These are phyloP conservation scores for Singerocomus rubriflavus DNA, from an alignment of 1,284 basidiomycete species.

Conservation along the genomic window DNA sequence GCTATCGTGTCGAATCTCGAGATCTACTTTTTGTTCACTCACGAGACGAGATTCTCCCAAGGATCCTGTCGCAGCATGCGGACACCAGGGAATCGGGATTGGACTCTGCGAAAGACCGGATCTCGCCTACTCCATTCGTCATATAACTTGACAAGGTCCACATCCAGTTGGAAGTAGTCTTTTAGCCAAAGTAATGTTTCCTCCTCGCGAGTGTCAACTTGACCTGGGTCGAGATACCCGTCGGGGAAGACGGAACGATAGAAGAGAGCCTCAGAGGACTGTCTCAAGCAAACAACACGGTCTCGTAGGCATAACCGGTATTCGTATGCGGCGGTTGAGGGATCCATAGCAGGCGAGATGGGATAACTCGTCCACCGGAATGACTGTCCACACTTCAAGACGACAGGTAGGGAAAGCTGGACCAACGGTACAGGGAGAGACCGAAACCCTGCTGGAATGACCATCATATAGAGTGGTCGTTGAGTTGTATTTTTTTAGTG, in stretches of 20 bases:
- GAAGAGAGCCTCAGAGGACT: conserved; percentile 63
- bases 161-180: conserved; percentile 88
- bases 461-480: conserved; percentile 9
- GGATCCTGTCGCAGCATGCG: conserved; percentile 89
- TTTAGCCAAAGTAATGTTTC: conserved; percentile 77
- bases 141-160: conserved; percentile 77
- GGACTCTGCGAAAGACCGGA: conserved; percentile 67
- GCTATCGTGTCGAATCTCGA: conserved; percentile 8
- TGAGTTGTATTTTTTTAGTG: conserved; percentile 10
- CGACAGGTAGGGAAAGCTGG: conserved; percentile 68
- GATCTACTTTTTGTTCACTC: conserved; percentile 35
- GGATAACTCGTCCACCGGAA: conserved; percentile 70
- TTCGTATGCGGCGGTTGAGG: conserved; percentile 45
- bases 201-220: conserved; percentile 41
- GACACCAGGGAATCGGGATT: conserved; percentile 63
- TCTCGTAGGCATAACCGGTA: conserved; percentile 75
- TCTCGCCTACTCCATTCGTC: conserved; percentile 76
- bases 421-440: conserved; percentile 55
- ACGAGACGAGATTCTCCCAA: conserved; percentile 94
- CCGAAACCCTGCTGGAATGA: conserved; percentile 45
- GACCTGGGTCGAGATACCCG: conserved; percentile 29
- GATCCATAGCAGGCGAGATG: conserved; percentile 13
- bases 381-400: conserved; percentile 77
- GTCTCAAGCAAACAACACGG: conserved; percentile 80
- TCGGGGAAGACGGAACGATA: conserved; percentile 70